phyloP scores from a whole-genome alignment of 2,329 filamentous ascomycete genomes.

The Fusarium ambrosium region DNA sequence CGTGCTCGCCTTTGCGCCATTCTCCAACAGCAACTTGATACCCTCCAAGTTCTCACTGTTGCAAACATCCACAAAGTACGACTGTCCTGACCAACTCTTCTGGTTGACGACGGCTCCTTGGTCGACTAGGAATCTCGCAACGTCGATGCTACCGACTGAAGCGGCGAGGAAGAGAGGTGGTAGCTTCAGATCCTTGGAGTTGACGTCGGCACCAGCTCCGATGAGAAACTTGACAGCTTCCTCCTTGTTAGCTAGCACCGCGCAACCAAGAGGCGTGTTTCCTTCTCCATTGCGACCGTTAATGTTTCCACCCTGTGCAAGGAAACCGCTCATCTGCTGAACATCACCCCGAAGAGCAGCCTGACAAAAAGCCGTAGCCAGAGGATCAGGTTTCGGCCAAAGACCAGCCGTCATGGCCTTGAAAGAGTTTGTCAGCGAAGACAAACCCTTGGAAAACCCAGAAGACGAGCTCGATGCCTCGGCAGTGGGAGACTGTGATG shows the following conservation, averaged over 20 bases:
- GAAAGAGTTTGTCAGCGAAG: constrained; percentile 52
- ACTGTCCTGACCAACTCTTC: constrained; percentile 46
- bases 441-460: constrained; percentile 41
- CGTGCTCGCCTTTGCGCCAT: constrained; percentile 49
- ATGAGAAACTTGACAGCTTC: constrained; percentile 52
- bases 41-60: constrained; percentile 44
- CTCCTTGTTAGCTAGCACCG: constrained; percentile 50
- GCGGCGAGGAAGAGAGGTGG: constrained; percentile 54
- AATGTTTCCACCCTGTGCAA: constrained; percentile 53
- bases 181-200: constrained; percentile 42
- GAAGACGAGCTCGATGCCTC: constrained; percentile 21
- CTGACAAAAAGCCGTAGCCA: constrained; percentile 55
- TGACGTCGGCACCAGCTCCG: constrained; percentile 48
- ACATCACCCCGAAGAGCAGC: constrained; percentile 52
- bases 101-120: constrained; percentile 51
- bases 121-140: constrained; percentile 47
- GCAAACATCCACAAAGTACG: constrained; percentile 50
- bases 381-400: constrained; percentile 52
- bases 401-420: constrained; percentile 53
- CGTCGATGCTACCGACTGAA: constrained; percentile 45
- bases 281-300: constrained; percentile 55
- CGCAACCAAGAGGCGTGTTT: constrained; percentile 52
- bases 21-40: constrained; percentile 47
- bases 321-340: constrained; percentile 50
- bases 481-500: constrained; percentile 12